Conservation (phyloP, 306 rosid genomes). For the Ochetophila trinervis region DNA sequence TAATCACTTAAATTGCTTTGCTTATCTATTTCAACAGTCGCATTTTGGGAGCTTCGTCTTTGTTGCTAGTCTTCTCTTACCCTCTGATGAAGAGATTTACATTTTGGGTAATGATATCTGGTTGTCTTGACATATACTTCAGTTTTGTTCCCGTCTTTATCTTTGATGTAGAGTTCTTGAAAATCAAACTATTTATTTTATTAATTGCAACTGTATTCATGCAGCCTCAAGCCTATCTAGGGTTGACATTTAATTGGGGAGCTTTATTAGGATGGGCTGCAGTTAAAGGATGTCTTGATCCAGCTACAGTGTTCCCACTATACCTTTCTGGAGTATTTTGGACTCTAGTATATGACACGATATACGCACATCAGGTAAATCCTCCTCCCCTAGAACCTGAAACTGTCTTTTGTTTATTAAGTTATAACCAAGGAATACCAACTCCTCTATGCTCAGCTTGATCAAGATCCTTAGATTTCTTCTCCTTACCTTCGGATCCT, state of each 20-base stretch:
- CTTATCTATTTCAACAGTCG: slow-evolving; percentile 45
- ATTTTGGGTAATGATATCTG: slow-evolving; percentile 62
- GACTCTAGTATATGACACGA: slow-evolving; percentile 93
- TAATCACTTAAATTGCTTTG: slow-evolving; percentile 2
- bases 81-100: slow-evolving; percentile 97
- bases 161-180: slow-evolving; percentile 21
- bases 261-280: slow-evolving; percentile 97
- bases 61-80: slow-evolving; percentile 86
- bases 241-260: slow-evolving; percentile 93
- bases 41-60: slow-evolving; percentile 81
- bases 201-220: slow-evolving; percentile 24
- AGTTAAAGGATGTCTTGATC: slow-evolving; percentile 72
- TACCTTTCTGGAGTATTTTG: slow-evolving; percentile 83
- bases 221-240: slow-evolving; percentile 96
- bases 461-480: no score
- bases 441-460: not conserved
- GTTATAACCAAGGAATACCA: not conserved
- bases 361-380: slow-evolving; percentile 93
- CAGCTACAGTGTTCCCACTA: slow-evolving; percentile 72
- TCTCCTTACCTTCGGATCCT: no score
- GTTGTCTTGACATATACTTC: slow-evolving; percentile 9
- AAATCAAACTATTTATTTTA: slow-evolving; percentile 6
- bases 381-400: slow-evolving; percentile 1
- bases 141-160: slow-evolving; percentile 3
- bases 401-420: not conserved